Evolutionary conservation across 768 basidiomycete species (phyloP).

Genomic region (Psilocybe subaeruginosa): DNA sequence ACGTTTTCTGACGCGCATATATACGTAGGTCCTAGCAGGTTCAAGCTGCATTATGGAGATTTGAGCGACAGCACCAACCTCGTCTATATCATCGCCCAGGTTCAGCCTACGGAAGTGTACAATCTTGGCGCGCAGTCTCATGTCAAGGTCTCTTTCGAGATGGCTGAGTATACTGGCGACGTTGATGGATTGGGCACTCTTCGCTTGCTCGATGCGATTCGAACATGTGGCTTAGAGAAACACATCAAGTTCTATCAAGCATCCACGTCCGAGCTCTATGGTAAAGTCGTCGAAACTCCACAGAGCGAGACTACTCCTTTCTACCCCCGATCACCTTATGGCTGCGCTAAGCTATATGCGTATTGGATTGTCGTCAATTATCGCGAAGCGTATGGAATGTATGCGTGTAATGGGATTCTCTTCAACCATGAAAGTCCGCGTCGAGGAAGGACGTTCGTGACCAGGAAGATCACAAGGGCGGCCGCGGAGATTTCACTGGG

Average conservation of each 20-base stretch:
- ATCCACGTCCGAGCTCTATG: slow-evolving; percentile 96
- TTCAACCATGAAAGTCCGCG: slow-evolving; percentile 99
- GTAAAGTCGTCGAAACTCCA: slow-evolving; percentile 94
- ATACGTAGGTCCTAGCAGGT: slow-evolving; percentile 66
- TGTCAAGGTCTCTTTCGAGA: slow-evolving; percentile 99
- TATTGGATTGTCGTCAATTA: slow-evolving; percentile 93
- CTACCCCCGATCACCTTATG: slow-evolving; percentile 97
- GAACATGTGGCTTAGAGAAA: slow-evolving; percentile 92
- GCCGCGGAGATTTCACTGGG: slow-evolving; percentile 90
- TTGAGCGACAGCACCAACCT: slow-evolving; percentile 96
- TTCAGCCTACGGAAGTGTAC: slow-evolving; percentile 95
- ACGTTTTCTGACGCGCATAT: not conserved
- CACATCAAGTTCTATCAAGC: slow-evolving; percentile 97
- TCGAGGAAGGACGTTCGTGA: slow-evolving; percentile 94
- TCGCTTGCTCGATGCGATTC: slow-evolving; percentile 92
- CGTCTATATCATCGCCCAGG: slow-evolving; percentile 93
- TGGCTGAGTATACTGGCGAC: slow-evolving; percentile 99
- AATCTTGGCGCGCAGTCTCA: slow-evolving; percentile 98
- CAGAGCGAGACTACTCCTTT: slow-evolving; percentile 97
- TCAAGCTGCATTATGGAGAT: slow-evolving; percentile 91
- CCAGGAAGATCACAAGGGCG: slow-evolving; percentile 91
- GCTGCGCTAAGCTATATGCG: slow-evolving; percentile 92
- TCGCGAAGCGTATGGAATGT: slow-evolving; percentile 96
- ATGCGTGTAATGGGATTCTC: slow-evolving; percentile 93
- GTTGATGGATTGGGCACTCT: slow-evolving; percentile 96